phyloP scores from a whole-genome alignment of 495 filamentous ascomycete species.

The Ramalina peruviana region DNA sequence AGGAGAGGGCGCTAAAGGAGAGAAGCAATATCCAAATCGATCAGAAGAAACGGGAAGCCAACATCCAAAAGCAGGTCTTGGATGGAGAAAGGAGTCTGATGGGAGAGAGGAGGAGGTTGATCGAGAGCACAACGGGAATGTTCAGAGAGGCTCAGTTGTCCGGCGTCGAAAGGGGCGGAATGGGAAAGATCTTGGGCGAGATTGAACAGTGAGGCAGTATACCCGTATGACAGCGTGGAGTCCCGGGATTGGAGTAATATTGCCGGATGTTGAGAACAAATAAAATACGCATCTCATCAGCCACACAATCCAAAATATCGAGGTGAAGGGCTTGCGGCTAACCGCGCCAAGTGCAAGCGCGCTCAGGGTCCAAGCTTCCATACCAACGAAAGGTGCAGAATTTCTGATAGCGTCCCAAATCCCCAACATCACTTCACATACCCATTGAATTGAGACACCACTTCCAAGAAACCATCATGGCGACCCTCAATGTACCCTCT shows the following conservation, averaged over 20 bases:
- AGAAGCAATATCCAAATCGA: neutral
- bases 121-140: neutral
- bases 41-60: neutral
- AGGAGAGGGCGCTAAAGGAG: neutral
- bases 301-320: no score
- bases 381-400: no score
- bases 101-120: neutral
- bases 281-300: no score
- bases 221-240: no score
- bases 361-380: no score
- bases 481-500: slow-evolving; percentile 3
- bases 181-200: slow-evolving; percentile 6
- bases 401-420: no score
- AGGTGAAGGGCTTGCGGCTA: no score
- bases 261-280: no score
- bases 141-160: neutral
- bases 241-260: no score
- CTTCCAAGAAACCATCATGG: neutral
- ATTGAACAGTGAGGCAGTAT: neutral
- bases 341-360: no score
- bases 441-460: no score
- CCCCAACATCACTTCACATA: no score
- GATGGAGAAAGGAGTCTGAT: neutral
- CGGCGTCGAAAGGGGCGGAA: neutral
- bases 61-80: neutral